Base-by-base conservation (phyloP, 2,329 filamentous ascomycete genomes). In the Dactylellina drechsleri region DNA sequence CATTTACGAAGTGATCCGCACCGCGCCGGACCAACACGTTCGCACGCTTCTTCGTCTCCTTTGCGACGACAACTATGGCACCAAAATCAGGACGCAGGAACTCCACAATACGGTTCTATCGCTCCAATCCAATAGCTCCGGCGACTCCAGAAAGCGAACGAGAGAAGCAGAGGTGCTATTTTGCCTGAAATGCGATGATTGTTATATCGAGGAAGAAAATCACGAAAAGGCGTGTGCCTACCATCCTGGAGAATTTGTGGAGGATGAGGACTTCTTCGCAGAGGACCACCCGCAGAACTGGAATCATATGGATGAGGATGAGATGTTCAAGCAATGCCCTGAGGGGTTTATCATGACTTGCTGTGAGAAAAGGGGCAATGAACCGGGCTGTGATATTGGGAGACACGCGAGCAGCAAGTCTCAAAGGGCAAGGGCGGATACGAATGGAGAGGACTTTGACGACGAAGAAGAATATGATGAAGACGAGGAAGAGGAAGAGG, bases 1-100 rank as follows among this genome's bases (percentile, higher is more conserved):
- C n/a, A 67, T 74, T 50, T 74, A 67, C 45, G 58, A 74, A 57
- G 52, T 67, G n/a, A 74, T 74, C 56, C 56, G 66, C 23, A 66
- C 70, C 49, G 70, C 70, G 64, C 52, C 70, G 41, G 70, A 74
- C 52, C 56, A 66, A 65, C 70, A 74, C 62, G 62, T 74, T 49
- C 70, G 70, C 23, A 58, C 70, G 16, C 49, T 74, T 40, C 70
- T 74, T 41, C 70, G 70, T n/a, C 70, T 74, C 57, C 70, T 74
- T 8, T 74, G 70, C 62, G 62, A 74, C 18, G 61, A 64, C 50
- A 52, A 62, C 13, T 74, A 50, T 16, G 40, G 49, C 16, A 67
- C 60, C 26, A 66, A 74, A 47, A 49, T 47, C 26, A 54, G 53
- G 43, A 59, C 70, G 2, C 54, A 45, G 8, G 52, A 74, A 12